Evolutionary conservation across 2,329 filamentous ascomycete species (phyloP), one percentile per base, ranked within the genome.

Genomic region (Penicillium sp.): DNA sequence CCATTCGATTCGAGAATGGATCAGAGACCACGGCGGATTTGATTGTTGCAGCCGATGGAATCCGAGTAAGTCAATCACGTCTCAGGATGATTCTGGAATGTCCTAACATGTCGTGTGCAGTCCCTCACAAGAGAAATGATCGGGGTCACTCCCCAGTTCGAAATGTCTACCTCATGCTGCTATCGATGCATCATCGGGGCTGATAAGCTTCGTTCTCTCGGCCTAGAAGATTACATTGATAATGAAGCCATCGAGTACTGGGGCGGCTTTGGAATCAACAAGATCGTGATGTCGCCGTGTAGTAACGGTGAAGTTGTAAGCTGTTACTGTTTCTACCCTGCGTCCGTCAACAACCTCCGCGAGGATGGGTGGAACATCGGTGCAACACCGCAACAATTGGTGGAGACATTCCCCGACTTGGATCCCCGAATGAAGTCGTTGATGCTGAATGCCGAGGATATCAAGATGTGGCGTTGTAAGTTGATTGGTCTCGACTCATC

Each of bases 261-360:
- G 67, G 77, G 76, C 13, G 77, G 76, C 0, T 72, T 74, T 48
- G 76, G 73, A 19, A 75, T 77, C 42, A 68, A 78, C 63, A 79
- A 79, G 64, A 78, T 80, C 28, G 76, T 79, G 28, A 72, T 76
- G 58, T 78, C 76, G 0, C 72, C 76, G 3, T 79, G 77, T 52
- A 71, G 70, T 46, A 71, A 75, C 33, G 75, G 75, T 11, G 71
- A 78, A 19, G 65, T 79, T 0, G 68, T 76, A 16, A 74, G 69
- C 13, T 80, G 73, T 59, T 79, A 79, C 62, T 79, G 76, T 66
- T 79, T 80, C 71, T 75, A 67, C 28, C 70, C 69, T 16, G 63
- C 65, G 0, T 64, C 62, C 2, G 35, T 63, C 16, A 69, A 69
- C 25, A 62, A 69, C 19, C 62, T 67, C 7, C 63, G 67, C 0